These are phyloP conservation scores for Dioszegia aurantiaca DNA, from an alignment of 768 basidiomycete genomes.

Conservation along the genomic window DNA sequence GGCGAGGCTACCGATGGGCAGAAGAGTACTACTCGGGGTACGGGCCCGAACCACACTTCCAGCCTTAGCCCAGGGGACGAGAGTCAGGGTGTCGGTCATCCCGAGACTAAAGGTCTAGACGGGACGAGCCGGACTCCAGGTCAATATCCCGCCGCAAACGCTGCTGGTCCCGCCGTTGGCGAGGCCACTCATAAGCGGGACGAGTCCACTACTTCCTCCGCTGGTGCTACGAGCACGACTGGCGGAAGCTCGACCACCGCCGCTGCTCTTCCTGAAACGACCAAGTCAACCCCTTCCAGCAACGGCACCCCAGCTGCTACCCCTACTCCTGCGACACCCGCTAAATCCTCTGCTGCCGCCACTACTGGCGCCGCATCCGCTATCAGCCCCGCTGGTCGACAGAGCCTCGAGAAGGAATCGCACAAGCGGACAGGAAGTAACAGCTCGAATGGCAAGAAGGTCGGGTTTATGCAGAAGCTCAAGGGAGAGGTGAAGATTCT, in stretches of 20 bases:
- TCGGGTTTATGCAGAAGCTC: conserved; percentile 42
- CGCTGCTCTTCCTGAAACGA: too few species aligned
- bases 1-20: neutral
- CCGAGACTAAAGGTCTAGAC: conserved; percentile 21
- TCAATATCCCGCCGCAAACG: conserved; percentile 29
- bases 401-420: neutral
- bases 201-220: neutral
- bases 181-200: conserved; percentile 5
- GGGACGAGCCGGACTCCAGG: conserved; percentile 32
- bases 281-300: too few species aligned
- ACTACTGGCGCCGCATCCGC: neutral
- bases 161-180: conserved; percentile 19
- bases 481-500: conserved; percentile 39
- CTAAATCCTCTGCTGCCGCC: neutral
- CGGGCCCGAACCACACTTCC: conserved; percentile 7
- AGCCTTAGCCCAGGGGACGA: conserved; percentile 31
- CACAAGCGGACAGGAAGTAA: conserved; percentile 8
- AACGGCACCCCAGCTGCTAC: neutral
- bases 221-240: too few species aligned
- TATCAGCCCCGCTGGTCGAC: neutral
- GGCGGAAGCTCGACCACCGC: too few species aligned
- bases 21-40: conserved; percentile 5
- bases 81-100: conserved; percentile 39
- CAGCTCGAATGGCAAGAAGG: conserved; percentile 29
- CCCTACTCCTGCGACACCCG: conserved; percentile 2